Evolutionary conservation across 2,329 filamentous ascomycete species (phyloP).

Genomic region (Raffaelea arxii): DNA sequence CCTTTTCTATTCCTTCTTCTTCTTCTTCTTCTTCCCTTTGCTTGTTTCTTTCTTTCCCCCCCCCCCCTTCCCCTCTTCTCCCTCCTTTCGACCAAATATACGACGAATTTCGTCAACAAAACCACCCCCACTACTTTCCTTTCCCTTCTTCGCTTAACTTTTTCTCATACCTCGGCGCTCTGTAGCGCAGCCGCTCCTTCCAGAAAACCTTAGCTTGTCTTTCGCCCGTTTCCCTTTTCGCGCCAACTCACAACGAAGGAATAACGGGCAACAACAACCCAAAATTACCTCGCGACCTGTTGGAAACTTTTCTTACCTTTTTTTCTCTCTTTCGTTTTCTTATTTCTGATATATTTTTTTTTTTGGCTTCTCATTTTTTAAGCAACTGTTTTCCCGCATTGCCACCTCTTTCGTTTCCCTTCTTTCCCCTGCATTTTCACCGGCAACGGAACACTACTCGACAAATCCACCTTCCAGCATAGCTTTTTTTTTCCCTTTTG

Average conservation of each 20-base stretch:
- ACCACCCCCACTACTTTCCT: not conserved
- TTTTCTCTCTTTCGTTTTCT: not conserved
- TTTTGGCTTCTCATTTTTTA: not conserved
- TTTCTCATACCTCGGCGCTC: not conserved
- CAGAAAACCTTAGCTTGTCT: not conserved
- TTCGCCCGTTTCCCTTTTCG: not conserved
- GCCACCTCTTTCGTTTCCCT: not conserved
- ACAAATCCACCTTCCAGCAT: not conserved
- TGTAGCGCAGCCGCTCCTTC: not conserved
- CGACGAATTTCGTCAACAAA: too few species aligned
- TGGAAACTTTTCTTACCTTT: not conserved
- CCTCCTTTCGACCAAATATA: not conserved
- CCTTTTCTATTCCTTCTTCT: conserved; percentile 1
- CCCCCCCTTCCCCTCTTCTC: not conserved
- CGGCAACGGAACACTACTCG: not conserved
- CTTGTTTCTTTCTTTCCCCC: not conserved
- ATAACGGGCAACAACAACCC: not conserved
- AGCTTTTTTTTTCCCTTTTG: not conserved
- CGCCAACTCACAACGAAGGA: not conserved
- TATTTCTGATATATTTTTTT: not conserved
- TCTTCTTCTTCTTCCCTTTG: not conserved
- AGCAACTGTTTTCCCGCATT: not conserved
- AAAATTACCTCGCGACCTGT: not conserved
- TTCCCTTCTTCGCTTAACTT: not conserved
- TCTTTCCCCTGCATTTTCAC: not conserved